Conservation (phyloP, 371 early-diverging fungal genomes). For the Mucor racemosus region DNA sequence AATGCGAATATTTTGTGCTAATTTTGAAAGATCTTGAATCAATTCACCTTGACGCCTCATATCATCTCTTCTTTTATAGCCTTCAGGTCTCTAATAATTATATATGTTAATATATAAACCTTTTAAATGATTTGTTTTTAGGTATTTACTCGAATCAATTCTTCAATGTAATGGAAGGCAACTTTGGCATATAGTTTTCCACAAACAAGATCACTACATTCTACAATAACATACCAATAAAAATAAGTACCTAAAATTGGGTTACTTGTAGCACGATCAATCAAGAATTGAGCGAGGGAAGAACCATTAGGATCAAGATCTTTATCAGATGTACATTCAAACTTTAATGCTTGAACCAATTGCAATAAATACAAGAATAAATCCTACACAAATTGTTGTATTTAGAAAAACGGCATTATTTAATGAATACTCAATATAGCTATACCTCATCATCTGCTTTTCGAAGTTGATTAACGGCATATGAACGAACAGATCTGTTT, state of each 20-base stretch:
- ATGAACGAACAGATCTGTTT: conserved; percentile 80
- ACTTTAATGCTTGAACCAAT: conserved; percentile 97
- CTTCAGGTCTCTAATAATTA: conserved; percentile 62
- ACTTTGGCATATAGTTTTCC: conserved; percentile 90
- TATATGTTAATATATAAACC: background rate
- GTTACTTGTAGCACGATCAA: conserved; percentile 81
- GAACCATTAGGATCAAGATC: conserved; percentile 61
- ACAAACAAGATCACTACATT: conserved; percentile 69
- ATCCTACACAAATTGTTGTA: conserved; percentile 59
- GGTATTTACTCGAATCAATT: conserved; percentile 62
- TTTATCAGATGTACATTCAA: conserved; percentile 71
- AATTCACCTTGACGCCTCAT: conserved; percentile 85
- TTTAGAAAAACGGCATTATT: background rate
- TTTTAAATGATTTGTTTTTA: too few relatives aligned
- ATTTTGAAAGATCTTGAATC: conserved; percentile 70
- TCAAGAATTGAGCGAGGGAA: conserved; percentile 85
- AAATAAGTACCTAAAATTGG: conserved; percentile 87
- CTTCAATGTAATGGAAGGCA: conserved; percentile 76
- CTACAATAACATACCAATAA: conserved; percentile 96
- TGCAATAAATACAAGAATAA: conserved; percentile 90
- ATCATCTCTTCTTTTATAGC: conserved; percentile 70
- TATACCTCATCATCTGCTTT: conserved; percentile 91
- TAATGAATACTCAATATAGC: background rate
- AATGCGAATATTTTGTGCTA: conserved; percentile 73
- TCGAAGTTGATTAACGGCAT: conserved; percentile 87